Conservation (phyloP, 1,139 yeast genomes). For the Suhomyces terraborum region DNA sequence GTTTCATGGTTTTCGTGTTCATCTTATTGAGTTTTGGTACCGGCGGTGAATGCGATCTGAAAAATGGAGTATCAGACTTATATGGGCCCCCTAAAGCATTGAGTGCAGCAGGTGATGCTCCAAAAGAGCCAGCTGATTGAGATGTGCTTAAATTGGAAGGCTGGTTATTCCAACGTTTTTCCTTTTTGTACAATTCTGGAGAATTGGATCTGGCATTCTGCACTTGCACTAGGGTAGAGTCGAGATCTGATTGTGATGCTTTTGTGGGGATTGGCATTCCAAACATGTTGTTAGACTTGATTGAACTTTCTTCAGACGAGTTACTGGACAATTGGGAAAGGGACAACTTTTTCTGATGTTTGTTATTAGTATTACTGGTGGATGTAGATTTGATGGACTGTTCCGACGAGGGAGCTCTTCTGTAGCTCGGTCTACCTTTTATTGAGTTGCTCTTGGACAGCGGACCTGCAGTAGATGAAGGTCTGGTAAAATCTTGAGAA, state of each 20-base stretch:
- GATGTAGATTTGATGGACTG: constrained; percentile 38
- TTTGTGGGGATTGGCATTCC: constrained; percentile 22
- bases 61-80: constrained; percentile 14
- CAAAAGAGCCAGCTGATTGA: constrained; percentile 3
- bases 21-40: constrained; percentile 26
- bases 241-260: constrained; percentile 14
- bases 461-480: background rate
- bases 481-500: constrained; percentile 25
- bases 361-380: constrained; percentile 28
- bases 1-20: constrained; percentile 16
- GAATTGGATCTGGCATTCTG: constrained; percentile 22
- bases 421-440: constrained; percentile 36
- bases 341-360: constrained; percentile 30
- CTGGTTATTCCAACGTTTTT: constrained; percentile 20
- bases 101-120: background rate
- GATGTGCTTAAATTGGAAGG: constrained; percentile 1
- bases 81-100: constrained; percentile 10
- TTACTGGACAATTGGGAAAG: constrained; percentile 41
- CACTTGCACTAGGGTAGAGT: constrained; percentile 14
- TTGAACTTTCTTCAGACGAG: constrained; percentile 41
- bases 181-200: constrained; percentile 23
- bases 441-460: constrained; percentile 1
- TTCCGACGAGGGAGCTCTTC: constrained; percentile 41
- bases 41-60: constrained; percentile 42
- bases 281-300: constrained; percentile 16